A percentile compares a stretch with the other conserved stretches of the same genome.
These are phyloP conservation scores for Ophidiomyces ophidiicola DNA, from an alignment of 2,329 filamentous ascomycete species.

Conservation along the genomic window DNA sequence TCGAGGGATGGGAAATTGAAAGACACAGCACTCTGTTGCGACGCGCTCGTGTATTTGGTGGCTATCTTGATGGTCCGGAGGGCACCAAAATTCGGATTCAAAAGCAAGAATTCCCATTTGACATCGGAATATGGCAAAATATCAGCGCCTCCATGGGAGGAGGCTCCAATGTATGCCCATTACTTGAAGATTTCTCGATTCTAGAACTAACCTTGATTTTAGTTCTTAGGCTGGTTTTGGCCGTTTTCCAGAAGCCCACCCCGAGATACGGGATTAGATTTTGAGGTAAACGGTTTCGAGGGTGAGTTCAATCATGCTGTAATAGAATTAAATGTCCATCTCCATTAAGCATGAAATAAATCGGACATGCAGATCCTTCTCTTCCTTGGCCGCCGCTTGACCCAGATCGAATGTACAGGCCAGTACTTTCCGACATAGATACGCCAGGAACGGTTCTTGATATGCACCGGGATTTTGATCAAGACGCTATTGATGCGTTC, in stretches of 20 bases:
- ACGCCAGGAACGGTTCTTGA: conserved; percentile 11
- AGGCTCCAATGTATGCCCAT: conserved; percentile 32
- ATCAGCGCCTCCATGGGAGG: conserved; percentile 49
- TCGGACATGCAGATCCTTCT: conserved; percentile 22
- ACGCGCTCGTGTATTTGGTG: conserved; percentile 41
- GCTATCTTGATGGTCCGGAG: conserved; percentile 46
- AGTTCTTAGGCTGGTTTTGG: conserved; percentile 48
- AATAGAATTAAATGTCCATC: neutral
- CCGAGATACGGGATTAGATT: conserved; percentile 37
- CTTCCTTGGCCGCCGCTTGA: conserved; percentile 39
- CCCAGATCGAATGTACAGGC: conserved; percentile 37
- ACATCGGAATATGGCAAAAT: conserved; percentile 51
- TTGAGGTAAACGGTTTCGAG: conserved; percentile 51
- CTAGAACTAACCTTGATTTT: neutral
- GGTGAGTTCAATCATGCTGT: conserved; percentile 23
- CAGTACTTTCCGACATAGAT: conserved; percentile 15
- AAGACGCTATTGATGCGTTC: conserved; percentile 42
- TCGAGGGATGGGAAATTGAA: conserved; percentile 51
- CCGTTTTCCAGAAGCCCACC: conserved; percentile 43
- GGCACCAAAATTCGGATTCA: conserved; percentile 43
- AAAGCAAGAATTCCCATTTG: conserved; percentile 54
- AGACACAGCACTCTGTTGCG: conserved; percentile 37
- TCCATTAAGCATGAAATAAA: neutral
- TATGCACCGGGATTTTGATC: conserved; percentile 17
- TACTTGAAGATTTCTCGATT: neutral